A percentile compares a stretch with the other conserved stretches of the same genome.
Conservation (phyloP, 1,284 basidiomycete genomes). For the Pseudozyma sp. region DNA sequence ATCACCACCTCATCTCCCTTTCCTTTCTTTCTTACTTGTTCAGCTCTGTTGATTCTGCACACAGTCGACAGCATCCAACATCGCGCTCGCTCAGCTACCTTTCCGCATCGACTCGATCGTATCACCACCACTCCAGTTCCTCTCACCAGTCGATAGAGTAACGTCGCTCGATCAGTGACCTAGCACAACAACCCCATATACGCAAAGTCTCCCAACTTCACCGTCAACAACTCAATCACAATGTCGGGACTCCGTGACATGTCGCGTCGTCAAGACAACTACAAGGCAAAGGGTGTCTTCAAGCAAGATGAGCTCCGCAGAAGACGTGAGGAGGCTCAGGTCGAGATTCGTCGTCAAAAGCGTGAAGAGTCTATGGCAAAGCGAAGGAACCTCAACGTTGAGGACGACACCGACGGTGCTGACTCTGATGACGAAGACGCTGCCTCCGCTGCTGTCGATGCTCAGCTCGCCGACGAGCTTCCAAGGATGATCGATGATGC, state of each 20-base stretch:
- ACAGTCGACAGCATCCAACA: no score
- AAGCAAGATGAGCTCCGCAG: conserved; percentile 68
- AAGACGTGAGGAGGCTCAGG: conserved; percentile 68
- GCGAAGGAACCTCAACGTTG: conserved; percentile 65
- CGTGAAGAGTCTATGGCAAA: conserved; percentile 68
- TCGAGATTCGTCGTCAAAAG: conserved; percentile 69
- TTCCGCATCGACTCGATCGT: no score
- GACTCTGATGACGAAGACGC: conserved; percentile 67
- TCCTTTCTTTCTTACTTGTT: not conserved
- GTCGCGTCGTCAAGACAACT: conserved; percentile 66
- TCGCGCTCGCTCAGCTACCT: not conserved
- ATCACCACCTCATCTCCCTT: not conserved
- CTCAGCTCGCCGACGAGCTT: conserved; percentile 81
- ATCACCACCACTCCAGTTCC: not conserved
- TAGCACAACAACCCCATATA: not conserved
- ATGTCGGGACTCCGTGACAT: conserved; percentile 63
- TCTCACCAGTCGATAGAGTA: not conserved
- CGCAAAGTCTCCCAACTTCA: not conserved
- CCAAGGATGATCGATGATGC: conserved; percentile 87
- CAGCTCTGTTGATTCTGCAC: not conserved
- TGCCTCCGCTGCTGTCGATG: conserved; percentile 51
- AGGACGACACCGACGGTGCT: conserved; percentile 57
- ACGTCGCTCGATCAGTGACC: not conserved
- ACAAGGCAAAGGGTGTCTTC: conserved; percentile 67
- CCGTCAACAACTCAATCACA: conserved; percentile 8